Percentiles rank a stretch among this genome's conserved stretches.
phyloP scores from a whole-genome alignment of 2,329 filamentous ascomycete genomes.

The Fusarium chlamydosporum region DNA sequence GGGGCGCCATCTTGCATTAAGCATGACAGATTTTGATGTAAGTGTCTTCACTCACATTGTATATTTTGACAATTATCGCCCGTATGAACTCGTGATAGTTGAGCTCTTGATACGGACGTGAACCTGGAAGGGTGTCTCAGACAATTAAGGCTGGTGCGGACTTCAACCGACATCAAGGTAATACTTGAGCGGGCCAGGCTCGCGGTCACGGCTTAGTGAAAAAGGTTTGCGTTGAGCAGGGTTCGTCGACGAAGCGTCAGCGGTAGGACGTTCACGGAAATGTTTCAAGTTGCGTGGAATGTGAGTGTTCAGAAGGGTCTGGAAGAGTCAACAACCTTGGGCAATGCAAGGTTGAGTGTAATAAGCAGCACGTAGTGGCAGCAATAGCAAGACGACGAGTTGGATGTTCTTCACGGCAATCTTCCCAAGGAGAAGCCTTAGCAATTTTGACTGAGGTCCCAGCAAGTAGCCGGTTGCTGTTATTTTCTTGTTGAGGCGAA shows the following conservation, averaged over 20 bases:
- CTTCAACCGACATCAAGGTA: slow-evolving; percentile 73
- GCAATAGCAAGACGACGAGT: slow-evolving; percentile 47
- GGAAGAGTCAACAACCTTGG: slow-evolving; percentile 22
- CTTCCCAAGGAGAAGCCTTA: slow-evolving; percentile 39
- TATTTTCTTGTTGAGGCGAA: slow-evolving; percentile 33
- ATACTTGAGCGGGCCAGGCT: slow-evolving; percentile 55
- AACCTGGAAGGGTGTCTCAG: slow-evolving; percentile 69
- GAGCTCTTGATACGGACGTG: slow-evolving; percentile 70
- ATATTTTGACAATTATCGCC: slow-evolving; percentile 70
- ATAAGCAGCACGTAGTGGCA: slow-evolving; percentile 44
- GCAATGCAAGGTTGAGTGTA: slow-evolving; percentile 29
- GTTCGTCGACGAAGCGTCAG: slow-evolving; percentile 26
- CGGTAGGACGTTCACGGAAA: slow-evolving; percentile 20
- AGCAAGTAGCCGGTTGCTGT: slow-evolving; percentile 44
- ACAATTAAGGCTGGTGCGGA: slow-evolving; percentile 69
- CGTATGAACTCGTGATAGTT: slow-evolving; percentile 68
- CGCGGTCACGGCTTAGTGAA: slow-evolving; percentile 41
- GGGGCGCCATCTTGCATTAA: slow-evolving; percentile 44
- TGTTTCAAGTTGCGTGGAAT: slow-evolving; percentile 16
- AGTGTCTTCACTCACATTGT: slow-evolving; percentile 57
- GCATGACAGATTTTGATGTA: slow-evolving; percentile 35
- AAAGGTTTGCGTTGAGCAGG: slow-evolving; percentile 20
- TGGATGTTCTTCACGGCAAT: slow-evolving; percentile 48
- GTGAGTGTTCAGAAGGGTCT: slow-evolving; percentile 14
- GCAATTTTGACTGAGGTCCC: slow-evolving; percentile 44